A percentile compares a stretch with the other conserved stretches of the same genome.
Evolutionary conservation across 73 alveolate species (phyloP).

Genomic region (Stentor coeruleus): DNA sequence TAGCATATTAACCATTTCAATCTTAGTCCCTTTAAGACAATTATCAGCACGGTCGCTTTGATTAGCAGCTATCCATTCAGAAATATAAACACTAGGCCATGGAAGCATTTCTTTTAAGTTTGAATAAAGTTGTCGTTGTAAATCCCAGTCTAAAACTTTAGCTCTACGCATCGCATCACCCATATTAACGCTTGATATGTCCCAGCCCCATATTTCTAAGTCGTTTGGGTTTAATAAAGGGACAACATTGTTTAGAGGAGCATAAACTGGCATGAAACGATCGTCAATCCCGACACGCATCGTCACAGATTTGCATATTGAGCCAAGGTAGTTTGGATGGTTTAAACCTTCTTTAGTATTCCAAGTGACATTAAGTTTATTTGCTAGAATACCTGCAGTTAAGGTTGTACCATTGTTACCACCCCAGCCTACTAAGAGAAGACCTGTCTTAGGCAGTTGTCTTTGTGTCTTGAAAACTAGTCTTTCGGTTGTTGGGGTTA

Average conservation of each 20-base stretch:
- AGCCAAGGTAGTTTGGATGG: constrained; percentile 87
- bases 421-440: constrained; percentile 93
- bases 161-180: constrained; percentile 90
- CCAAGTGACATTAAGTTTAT: constrained; percentile 65
- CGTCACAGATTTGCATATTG: constrained; percentile 84
- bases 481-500: constrained; percentile 4
- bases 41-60: constrained; percentile 91
- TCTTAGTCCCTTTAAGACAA: constrained; percentile 73
- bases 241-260: constrained; percentile 81
- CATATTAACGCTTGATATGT: constrained; percentile 73
- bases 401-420: constrained; percentile 95
- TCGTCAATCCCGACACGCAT: constrained; percentile 68
- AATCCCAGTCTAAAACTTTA: constrained; percentile 63
- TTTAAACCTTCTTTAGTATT: constrained; percentile 82
- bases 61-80: constrained; percentile 91
- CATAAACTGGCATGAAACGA: constrained; percentile 67
- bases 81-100: constrained; percentile 73
- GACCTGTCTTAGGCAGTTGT: constrained; percentile 76
- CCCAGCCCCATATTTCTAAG: constrained; percentile 91
- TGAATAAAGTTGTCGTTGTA: constrained; percentile 44
- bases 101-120: constrained; percentile 59
- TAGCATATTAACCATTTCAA: constrained; percentile 65
- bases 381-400: constrained; percentile 84
- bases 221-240: constrained; percentile 95
- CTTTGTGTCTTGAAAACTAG: constrained; percentile 69